Base-by-base conservation (phyloP, 2,329 filamentous ascomycete species). In the Verticillium tricorpus region DNA sequence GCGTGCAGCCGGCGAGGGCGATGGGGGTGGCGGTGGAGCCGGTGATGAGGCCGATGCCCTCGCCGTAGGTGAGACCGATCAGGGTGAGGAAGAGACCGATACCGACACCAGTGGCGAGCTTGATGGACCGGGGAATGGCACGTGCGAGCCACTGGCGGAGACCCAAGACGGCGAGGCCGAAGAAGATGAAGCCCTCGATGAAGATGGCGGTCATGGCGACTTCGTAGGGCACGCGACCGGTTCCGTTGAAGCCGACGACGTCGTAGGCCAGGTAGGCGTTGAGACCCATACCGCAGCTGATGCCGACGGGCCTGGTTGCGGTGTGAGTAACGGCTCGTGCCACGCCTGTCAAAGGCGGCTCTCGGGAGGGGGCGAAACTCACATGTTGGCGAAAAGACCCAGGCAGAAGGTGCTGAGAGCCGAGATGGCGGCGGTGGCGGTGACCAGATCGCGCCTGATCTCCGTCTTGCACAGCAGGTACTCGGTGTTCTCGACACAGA, bases 261-360 rank as follows among this genome's bases (percentile, higher is more conserved):
- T 86, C 90, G 72, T 90, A 96, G 31, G 92, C 85, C 71, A 96
- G 96, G 74, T 96, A 96, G 19, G 92, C 92, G 71, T 96, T 96
- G 61, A 96, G 75, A 31, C 92, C 78, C 78, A 80, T 80, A 66
- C 78, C 78, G 57, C 77, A 77, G 57, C 77, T 76, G 28, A 78
- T 69, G 59, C 73, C 75, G 56, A 75, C 70, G 19, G 76, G 76
- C 12, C 73, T 74, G 58, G 31, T 15, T 19, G 40, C n/a, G 50
- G 37, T 32, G 32, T 28, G 56, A 57, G 28, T 57, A 14, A 60
- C 59, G 37, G 14, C 8, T 25, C 31, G 4, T 35, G 9, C 25
- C n/a, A 25, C 28, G 17, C 28, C 28, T 28, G 28, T 5, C 28
- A 22, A 12, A 31, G 22, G 14, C 19, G 22, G 28, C 15, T 37